phyloP scores from a whole-genome alignment of 768 basidiomycete species.

The Nidularia sp. region DNA sequence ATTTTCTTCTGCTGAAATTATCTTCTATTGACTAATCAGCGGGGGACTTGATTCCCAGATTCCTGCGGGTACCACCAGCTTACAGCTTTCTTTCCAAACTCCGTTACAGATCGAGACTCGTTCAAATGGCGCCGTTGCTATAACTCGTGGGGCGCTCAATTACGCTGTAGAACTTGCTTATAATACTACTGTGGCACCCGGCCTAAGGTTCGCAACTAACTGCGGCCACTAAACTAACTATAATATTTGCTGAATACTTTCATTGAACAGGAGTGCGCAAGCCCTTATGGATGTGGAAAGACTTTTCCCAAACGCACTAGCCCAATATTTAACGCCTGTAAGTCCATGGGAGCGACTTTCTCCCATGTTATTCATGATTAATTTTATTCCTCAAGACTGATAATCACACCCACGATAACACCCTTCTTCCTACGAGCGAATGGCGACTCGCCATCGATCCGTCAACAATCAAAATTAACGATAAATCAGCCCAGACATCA shows the following conservation, averaged over 20 bases:
- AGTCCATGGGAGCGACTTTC: constrained; percentile 2
- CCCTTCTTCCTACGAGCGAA: constrained; percentile 29
- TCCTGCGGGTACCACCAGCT: constrained; percentile 20
- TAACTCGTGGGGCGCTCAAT: constrained; percentile 31
- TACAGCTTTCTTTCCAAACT: constrained; percentile 24
- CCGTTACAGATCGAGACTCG: constrained; percentile 29
- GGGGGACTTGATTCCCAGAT: constrained; percentile 2
- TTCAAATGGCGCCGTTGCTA: constrained; percentile 28
- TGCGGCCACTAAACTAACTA: neutral
- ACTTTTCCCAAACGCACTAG: constrained; percentile 31
- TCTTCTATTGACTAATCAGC: neutral
- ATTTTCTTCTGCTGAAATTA: neutral
- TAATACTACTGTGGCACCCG: constrained; percentile 27
- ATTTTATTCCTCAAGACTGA: constrained; percentile 24
- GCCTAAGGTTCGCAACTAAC: constrained; percentile 19
- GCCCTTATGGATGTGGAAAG: constrained; percentile 26
- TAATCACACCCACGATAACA: constrained; percentile 32
- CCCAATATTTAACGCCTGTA: constrained; percentile 29
- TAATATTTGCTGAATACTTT: neutral
- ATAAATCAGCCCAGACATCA: constrained; percentile 17
- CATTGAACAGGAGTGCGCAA: constrained; percentile 25
- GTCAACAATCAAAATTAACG: constrained; percentile 24
- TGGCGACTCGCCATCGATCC: constrained; percentile 39
- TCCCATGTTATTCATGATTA: neutral
- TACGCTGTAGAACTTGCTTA: constrained; percentile 31